phyloP scores from a whole-genome alignment of 2,329 filamentous ascomycete genomes.

The Exophiala viscosa region DNA sequence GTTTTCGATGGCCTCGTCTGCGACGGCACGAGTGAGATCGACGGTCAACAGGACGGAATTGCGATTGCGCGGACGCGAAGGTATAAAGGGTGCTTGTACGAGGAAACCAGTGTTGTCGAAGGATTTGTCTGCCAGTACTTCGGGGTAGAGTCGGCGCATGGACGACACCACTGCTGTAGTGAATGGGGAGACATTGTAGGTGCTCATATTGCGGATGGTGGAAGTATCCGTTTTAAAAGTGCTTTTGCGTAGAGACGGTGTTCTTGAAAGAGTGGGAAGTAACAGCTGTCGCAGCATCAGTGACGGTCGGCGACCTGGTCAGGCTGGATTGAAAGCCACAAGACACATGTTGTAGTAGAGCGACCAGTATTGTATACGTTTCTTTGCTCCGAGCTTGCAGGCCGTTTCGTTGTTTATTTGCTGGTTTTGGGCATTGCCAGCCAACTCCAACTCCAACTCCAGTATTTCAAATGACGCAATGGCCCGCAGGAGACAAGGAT shows the following conservation, averaged over 20 bases:
- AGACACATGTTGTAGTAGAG: too few relatives aligned
- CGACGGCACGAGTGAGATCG: constrained; percentile 84
- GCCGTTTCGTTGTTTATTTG: too few relatives aligned
- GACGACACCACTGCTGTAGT: constrained; percentile 67
- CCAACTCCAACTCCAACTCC: too few relatives aligned
- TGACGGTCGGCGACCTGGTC: not conserved
- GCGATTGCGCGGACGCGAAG: constrained; percentile 50
- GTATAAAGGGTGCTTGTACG: constrained; percentile 64
- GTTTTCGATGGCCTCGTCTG: constrained; percentile 78
- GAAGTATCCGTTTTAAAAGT: constrained; percentile 15
- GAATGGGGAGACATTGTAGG: constrained; percentile 52
- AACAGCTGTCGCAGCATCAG: constrained; percentile 14
- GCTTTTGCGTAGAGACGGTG: not conserved
- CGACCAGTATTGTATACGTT: too few relatives aligned
- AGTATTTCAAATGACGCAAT: too few relatives aligned
- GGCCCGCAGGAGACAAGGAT: too few relatives aligned
- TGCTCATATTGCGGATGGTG: not conserved
- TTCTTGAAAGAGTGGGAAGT: not conserved
- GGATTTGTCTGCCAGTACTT: constrained; percentile 78
- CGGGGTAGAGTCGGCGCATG: constrained; percentile 85
- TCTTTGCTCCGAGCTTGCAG: too few relatives aligned
- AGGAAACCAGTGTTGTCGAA: constrained; percentile 95
- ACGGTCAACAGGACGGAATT: constrained; percentile 78
- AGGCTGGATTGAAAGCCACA: not conserved
- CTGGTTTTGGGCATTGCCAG: too few relatives aligned